These are phyloP conservation scores for Colletotrichum sp. DNA, from an alignment of 2,329 filamentous ascomycete genomes.

Conservation along the genomic window DNA sequence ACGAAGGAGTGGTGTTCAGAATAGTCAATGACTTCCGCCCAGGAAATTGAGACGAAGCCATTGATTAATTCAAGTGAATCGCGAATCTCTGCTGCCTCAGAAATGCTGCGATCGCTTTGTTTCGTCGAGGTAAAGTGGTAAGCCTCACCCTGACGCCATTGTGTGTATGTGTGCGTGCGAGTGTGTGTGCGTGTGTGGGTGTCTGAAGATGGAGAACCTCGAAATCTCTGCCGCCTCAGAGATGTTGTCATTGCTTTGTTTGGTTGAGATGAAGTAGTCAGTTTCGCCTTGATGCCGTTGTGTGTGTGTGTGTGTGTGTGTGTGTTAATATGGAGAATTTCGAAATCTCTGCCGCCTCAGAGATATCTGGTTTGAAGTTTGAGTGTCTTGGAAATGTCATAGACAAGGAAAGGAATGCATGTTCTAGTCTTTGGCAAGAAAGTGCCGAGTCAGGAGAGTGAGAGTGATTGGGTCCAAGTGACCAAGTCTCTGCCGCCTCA, in stretches of 20 bases:
- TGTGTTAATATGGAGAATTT: no score
- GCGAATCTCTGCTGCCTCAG: neutral
- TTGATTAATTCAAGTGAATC: neutral
- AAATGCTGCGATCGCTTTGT: neutral
- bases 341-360: neutral
- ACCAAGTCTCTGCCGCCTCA: neutral
- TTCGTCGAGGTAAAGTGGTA: neutral
- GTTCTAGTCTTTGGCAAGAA: neutral
- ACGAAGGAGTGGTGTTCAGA: neutral
- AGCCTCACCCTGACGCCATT: neutral
- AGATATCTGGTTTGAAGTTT: neutral
- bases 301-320: no score
- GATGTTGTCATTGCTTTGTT: no score
- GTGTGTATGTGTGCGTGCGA: rapidly evolving
- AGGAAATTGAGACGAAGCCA: neutral
- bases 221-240: neutral
- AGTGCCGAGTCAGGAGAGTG: neutral
- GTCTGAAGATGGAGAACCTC: no score
- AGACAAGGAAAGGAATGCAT: neutral
- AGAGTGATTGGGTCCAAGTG: neutral
- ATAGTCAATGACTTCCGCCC: neutral
- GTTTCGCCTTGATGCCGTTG: no score
- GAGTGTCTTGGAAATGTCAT: neutral
- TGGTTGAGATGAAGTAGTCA: no score
- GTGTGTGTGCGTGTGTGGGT: neutral